A percentile compares a stretch with the other conserved stretches of the same genome.
Conservation (phyloP, 2,329 filamentous ascomycete genomes). For the Ophiostoma ulmi region DNA sequence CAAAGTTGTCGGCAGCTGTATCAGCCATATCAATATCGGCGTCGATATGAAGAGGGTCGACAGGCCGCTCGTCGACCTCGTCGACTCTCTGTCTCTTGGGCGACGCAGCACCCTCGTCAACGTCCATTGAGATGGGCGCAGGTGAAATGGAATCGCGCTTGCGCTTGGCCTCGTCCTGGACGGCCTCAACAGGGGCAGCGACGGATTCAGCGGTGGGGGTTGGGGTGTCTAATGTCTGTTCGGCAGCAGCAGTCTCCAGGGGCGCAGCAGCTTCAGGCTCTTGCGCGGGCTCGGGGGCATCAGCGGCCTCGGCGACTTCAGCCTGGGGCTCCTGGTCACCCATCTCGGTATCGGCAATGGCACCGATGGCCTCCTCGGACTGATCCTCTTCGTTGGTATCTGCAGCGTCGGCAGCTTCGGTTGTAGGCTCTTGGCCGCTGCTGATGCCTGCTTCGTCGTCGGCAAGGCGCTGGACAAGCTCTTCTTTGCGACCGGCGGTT, state of each 20-base stretch:
- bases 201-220: background rate
- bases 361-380: background rate
- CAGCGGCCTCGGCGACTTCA: background rate
- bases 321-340: background rate
- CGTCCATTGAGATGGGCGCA: constrained; percentile 36
- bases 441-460: constrained; percentile 22
- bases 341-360: constrained; percentile 13
- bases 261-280: constrained; percentile 17
- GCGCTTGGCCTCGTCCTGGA: constrained; percentile 47
- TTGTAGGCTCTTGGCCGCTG: constrained; percentile 11
- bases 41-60: background rate
- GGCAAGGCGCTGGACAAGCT: constrained; percentile 61
- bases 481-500: constrained; percentile 64
- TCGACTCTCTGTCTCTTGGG: background rate
- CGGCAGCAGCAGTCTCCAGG: background rate
- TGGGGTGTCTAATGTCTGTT: constrained; percentile 1
- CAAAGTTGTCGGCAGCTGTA: constrained; percentile 21
- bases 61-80: background rate
- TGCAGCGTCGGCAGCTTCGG: background rate
- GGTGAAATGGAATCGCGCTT: constrained; percentile 63
- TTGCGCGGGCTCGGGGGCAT: constrained; percentile 11
- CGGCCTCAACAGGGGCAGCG: constrained; percentile 20
- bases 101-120: constrained; percentile 18
- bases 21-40: constrained; percentile 22
- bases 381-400: background rate